phyloP scores from a whole-genome alignment of 257 asterid genomes.

The Henckelia pumila region DNA sequence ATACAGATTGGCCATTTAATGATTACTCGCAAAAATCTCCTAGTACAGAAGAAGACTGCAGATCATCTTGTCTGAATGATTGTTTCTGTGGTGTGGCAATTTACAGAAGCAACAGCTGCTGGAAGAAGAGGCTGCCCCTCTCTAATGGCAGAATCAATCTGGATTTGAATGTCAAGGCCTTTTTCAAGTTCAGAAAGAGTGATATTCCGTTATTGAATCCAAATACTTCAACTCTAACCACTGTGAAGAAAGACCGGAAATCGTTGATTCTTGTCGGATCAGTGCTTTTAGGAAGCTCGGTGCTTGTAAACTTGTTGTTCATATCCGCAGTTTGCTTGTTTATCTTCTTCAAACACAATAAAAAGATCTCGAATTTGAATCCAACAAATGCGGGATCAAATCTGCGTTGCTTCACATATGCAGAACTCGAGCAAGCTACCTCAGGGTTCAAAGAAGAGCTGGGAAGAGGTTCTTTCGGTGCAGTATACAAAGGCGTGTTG shows the following conservation, averaged over 20 bases:
- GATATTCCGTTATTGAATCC: slow-evolving; percentile 20
- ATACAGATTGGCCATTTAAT: slow-evolving; percentile 41
- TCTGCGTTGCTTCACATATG: slow-evolving; percentile 33
- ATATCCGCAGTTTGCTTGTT: slow-evolving; percentile 28
- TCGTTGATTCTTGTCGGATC: slow-evolving; percentile 36
- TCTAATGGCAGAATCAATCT: slow-evolving; percentile 51
- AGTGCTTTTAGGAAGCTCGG: slow-evolving; percentile 47
- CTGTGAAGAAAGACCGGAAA: slow-evolving; percentile 19
- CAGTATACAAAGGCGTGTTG: slow-evolving; percentile 52
- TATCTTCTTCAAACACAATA: slow-evolving; percentile 23
- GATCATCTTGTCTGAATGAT: slow-evolving; percentile 44
- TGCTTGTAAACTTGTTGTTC: slow-evolving; percentile 35
- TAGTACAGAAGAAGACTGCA: slow-evolving; percentile 29
- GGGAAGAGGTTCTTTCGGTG: slow-evolving; percentile 64
- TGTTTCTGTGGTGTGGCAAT: slow-evolving; percentile 54
- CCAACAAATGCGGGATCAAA: slow-evolving; percentile 17
- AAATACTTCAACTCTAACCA: background rate
- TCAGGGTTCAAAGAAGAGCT: slow-evolving; percentile 41
- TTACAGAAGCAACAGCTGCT: slow-evolving; percentile 39
- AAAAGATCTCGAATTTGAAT: background rate
- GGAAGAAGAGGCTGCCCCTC: slow-evolving; percentile 72
- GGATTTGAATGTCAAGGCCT: slow-evolving; percentile 25
- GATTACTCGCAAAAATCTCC: slow-evolving; percentile 40
- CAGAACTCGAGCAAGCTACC: slow-evolving; percentile 43
- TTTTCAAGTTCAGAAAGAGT: slow-evolving; percentile 41